These are phyloP conservation scores for Mycena sanguinolenta DNA, from an alignment of 768 basidiomycete genomes.

Conservation along the genomic window DNA sequence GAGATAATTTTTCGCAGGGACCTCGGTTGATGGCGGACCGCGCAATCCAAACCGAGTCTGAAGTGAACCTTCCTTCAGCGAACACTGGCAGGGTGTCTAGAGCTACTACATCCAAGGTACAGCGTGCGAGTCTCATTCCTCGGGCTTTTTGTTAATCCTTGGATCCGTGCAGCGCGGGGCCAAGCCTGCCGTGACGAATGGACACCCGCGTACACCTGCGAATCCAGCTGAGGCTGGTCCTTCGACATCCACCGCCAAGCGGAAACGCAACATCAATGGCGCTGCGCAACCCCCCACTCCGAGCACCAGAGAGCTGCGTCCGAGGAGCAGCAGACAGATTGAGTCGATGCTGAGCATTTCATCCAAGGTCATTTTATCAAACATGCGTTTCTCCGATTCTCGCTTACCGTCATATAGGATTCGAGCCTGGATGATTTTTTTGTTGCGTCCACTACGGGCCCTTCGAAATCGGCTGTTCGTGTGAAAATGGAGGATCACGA, in stretches of 20 bases:
- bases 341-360: constrained; percentile 56
- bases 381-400: background rate
- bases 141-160: constrained; percentile 7
- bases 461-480: constrained; percentile 29
- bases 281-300: constrained; percentile 36
- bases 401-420: constrained; percentile 21
- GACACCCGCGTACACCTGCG: constrained; percentile 36
- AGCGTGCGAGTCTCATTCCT: background rate
- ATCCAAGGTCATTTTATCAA: constrained; percentile 49
- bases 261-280: constrained; percentile 51
- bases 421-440: constrained; percentile 33
- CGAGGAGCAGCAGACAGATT: constrained; percentile 55
- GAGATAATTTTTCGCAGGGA: constrained; percentile 15
- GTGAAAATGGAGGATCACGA: constrained; percentile 34
- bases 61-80: background rate
- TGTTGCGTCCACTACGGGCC: constrained; percentile 16
- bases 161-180: constrained; percentile 27
- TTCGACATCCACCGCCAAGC: constrained; percentile 53
- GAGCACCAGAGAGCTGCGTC: constrained; percentile 60
- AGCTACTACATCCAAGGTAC: constrained; percentile 31
- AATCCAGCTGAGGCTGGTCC: constrained; percentile 43
- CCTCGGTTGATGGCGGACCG: constrained; percentile 14
- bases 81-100: background rate
- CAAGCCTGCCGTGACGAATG: constrained; percentile 36
- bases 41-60: constrained; percentile 17